phyloP scores from a whole-genome alignment of 306 rosid species.

The Arachis stenosperma region DNA sequence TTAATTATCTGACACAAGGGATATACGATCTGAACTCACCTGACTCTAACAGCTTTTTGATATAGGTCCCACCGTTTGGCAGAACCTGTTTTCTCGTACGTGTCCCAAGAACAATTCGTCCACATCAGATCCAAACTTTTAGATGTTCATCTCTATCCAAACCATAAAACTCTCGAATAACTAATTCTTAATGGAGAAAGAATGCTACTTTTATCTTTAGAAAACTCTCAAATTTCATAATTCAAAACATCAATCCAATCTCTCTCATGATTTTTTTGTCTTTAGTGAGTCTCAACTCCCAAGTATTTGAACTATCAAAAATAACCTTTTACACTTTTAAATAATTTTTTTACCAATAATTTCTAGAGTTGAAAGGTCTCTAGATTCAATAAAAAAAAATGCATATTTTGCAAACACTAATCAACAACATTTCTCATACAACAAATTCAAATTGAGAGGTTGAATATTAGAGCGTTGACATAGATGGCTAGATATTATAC shows the following conservation, averaged over 20 bases:
- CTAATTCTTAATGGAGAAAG: not conserved
- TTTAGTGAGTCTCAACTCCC: not conserved
- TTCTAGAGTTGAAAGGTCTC: not conserved
- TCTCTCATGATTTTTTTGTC: not conserved
- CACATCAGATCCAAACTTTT: too few species aligned
- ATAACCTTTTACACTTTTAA: not conserved
- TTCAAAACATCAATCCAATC: not conserved
- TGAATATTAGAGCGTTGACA: too few species aligned
- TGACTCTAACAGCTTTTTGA: too few species aligned
- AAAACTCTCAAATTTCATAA: not conserved
- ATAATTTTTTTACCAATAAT: not conserved
- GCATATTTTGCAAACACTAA: not conserved
- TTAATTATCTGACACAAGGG: too few species aligned
- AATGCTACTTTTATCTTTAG: not conserved
- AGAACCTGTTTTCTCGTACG: too few species aligned
- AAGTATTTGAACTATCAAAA: not conserved
- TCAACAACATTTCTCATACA: not conserved
- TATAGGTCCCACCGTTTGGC: too few species aligned
- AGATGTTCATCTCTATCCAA: too few species aligned
- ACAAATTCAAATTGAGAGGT: too few species aligned
- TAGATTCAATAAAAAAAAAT: not conserved
- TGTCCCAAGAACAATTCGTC: too few species aligned
- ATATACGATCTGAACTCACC: too few species aligned
- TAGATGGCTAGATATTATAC: too few species aligned
- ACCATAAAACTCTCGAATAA: too few species aligned